Conservation (phyloP, 1,139 yeast species). For the Candida sp. region DNA sequence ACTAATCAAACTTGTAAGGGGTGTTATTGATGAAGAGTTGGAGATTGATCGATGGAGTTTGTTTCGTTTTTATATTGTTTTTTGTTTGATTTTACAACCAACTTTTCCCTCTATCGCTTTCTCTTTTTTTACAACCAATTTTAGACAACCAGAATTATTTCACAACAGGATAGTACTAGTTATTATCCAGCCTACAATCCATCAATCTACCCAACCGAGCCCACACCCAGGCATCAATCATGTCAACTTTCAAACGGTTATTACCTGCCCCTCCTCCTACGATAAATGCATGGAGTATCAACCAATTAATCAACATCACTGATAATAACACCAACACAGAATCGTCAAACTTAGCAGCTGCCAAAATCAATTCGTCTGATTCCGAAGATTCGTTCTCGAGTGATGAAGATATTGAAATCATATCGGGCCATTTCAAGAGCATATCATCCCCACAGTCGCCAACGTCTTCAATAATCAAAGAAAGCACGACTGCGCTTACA, state of each 20-base stretch:
- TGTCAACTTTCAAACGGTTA: conserved; percentile 16
- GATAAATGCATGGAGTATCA: conserved; percentile 20
- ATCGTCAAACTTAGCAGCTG: not conserved
- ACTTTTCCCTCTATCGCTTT: not conserved
- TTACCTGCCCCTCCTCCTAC: conserved; percentile 22
- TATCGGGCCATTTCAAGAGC: conserved; percentile 2
- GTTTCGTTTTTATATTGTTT: not conserved
- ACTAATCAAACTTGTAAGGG: not conserved
- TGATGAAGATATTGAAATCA: conserved; percentile 3
- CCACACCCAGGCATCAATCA: not conserved
- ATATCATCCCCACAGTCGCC: conserved; percentile 7
- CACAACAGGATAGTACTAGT: not conserved
- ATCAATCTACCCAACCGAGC: not conserved
- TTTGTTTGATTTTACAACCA: not conserved
- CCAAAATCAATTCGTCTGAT: not conserved
- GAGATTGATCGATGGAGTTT: not conserved
- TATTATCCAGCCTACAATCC: not conserved
- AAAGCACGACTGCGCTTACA: conserved; percentile 2
- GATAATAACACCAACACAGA: not conserved
- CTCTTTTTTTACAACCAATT: conserved; percentile 9
- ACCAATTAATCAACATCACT: conserved; percentile 10
- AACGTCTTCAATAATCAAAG: not conserved
- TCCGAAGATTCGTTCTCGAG: conserved; percentile 1
- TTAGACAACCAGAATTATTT: not conserved
- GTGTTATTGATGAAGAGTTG: not conserved